Conservation (phyloP, 192 early-diverging fungal genomes). For the Lobulomyces angularis region DNA sequence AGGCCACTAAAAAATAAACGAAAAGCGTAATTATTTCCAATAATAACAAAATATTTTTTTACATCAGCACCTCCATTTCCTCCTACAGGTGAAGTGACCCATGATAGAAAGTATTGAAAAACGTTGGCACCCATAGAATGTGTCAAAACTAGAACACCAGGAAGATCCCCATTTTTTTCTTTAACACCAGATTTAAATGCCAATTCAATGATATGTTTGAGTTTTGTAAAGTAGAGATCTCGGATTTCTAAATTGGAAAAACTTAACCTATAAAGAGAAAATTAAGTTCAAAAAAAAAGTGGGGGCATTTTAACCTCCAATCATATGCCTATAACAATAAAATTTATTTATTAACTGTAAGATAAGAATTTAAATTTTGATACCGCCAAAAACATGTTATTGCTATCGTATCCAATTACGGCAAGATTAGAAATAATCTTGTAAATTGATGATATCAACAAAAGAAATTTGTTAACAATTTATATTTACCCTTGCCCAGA, state of each 20-base stretch:
- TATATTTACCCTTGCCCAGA: slow-evolving; percentile 53
- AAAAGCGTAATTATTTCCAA: no score
- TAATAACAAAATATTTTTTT: no score
- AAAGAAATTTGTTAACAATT: neutral
- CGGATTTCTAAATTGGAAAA: slow-evolving; percentile 64
- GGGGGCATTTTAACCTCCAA: no score
- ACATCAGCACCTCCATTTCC: slow-evolving; percentile 52
- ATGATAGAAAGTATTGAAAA: slow-evolving; percentile 74
- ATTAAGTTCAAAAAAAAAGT: no score
- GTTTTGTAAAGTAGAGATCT: slow-evolving; percentile 68
- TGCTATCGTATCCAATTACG: slow-evolving; percentile 71
- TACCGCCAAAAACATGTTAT: slow-evolving; percentile 33
- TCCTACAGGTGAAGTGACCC: slow-evolving; percentile 57
- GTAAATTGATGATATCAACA: neutral
- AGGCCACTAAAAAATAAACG: no score
- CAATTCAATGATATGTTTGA: slow-evolving; percentile 61
- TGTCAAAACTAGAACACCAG: slow-evolving; percentile 36
- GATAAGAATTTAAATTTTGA: slow-evolving; percentile 19
- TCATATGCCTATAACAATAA: no score
- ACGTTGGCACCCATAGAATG: slow-evolving; percentile 64
- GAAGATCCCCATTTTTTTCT: slow-evolving; percentile 39
- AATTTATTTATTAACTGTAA: no score
- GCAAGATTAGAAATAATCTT: slow-evolving; percentile 69
- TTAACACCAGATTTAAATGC: slow-evolving; percentile 20
- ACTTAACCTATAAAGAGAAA: slow-evolving; percentile 70